Evolutionary conservation across 1,284 basidiomycete genomes (phyloP).

Genomic region (Cryptococcus jaspeensis): DNA sequence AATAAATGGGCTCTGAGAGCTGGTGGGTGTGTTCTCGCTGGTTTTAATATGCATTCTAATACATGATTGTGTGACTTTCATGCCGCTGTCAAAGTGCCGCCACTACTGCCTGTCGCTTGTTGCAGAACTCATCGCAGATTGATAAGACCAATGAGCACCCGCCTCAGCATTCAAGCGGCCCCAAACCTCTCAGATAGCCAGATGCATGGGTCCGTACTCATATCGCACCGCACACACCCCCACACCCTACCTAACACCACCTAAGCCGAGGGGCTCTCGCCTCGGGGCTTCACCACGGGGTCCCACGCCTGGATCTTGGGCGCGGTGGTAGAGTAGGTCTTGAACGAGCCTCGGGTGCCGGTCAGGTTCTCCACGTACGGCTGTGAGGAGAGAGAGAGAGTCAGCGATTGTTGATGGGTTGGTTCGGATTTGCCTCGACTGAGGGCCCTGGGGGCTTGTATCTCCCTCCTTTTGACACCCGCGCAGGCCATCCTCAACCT

Average conservation of each 20-base stretch:
- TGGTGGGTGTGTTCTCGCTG: not conserved
- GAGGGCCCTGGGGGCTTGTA: too few species aligned
- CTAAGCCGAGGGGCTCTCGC: not conserved
- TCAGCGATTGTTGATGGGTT: too few species aligned
- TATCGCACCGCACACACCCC: not conserved
- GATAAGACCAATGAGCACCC: too few species aligned
- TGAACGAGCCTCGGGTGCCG: slow-evolving; percentile 84
- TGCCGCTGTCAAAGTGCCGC: too few species aligned
- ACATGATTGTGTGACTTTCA: not conserved
- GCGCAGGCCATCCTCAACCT: too few species aligned
- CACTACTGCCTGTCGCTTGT: too few species aligned
- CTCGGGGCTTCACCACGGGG: slow-evolving; percentile 61
- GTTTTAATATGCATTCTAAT: not conserved
- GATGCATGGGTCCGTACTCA: not conserved
- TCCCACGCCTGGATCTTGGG: slow-evolving; percentile 83
- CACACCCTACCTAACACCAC: not conserved
- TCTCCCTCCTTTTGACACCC: too few species aligned
- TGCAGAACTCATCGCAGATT: too few species aligned
- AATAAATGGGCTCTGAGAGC: too few species aligned
- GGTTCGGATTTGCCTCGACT: too few species aligned
- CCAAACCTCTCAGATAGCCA: not conserved
- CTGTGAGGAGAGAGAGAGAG: slow-evolving; percentile 49
- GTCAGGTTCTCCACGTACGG: slow-evolving; percentile 82
- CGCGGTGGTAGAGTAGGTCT: slow-evolving; percentile 77
- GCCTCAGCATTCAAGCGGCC: not conserved